Conservation (phyloP, 495 filamentous ascomycete species). For the Trichoderma virens region DNA sequence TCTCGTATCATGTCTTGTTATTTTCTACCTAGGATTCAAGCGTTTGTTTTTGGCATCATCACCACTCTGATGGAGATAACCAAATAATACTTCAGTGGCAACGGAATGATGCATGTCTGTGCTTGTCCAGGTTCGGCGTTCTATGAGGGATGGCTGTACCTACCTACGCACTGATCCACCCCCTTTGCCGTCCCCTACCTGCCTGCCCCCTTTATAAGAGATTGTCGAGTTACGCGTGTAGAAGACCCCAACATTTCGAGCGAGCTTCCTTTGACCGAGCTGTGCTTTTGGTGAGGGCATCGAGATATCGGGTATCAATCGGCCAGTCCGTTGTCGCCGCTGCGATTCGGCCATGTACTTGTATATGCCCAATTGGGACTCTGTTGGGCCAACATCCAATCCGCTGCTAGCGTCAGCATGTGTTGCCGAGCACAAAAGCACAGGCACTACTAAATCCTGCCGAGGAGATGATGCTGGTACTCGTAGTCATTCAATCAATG, state of each 20-base stretch:
- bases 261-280: too few relatives aligned
- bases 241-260: too few relatives aligned
- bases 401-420: neutral
- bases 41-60: neutral
- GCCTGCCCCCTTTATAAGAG: too few relatives aligned
- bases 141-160: too few relatives aligned
- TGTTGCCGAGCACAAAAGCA: too few relatives aligned
- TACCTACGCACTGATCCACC: too few relatives aligned
- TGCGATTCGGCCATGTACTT: neutral
- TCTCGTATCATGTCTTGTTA: neutral
- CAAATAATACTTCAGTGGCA: neutral
- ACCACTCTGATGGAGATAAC: neutral
- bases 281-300: neutral
- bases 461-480: too few relatives aligned
- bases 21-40: neutral
- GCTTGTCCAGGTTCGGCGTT: neutral
- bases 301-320: neutral
- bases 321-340: neutral
- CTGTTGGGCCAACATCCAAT: neutral
- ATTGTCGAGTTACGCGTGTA: too few relatives aligned
- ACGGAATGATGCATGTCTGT: neutral
- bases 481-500: neutral
- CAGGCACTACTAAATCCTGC: neutral
- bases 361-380: neutral
- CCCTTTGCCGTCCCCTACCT: too few relatives aligned